Conservation (phyloP, 78 protist species). For the Fonticula alba region DNA sequence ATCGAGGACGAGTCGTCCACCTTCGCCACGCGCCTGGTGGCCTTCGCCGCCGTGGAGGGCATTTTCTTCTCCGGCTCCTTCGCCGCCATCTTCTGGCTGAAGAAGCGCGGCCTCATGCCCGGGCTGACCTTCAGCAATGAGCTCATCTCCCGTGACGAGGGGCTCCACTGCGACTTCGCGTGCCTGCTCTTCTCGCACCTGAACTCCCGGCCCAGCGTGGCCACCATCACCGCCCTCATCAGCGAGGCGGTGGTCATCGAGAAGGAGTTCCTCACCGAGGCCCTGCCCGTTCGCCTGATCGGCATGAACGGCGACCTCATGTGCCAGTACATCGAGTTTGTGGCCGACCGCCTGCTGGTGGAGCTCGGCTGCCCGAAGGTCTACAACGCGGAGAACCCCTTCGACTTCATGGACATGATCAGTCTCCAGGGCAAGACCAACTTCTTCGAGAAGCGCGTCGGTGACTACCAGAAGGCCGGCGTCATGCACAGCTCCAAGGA, state of each 20-base stretch:
- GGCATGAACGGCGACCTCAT: conserved; percentile 88
- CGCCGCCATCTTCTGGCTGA: conserved; percentile 92
- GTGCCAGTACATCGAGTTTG: conserved; percentile 87
- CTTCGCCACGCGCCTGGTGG: conserved; percentile 85
- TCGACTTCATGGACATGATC: conserved; percentile 94
- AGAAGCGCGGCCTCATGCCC: conserved; percentile 91
- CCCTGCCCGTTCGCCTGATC: conserved; percentile 85
- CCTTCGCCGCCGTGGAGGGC: conserved; percentile 96
- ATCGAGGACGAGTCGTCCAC: conserved; percentile 25
- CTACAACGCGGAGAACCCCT: conserved; percentile 75
- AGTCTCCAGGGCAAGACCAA: conserved; percentile 89
- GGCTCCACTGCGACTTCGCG: conserved; percentile 91
- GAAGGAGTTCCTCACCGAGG: conserved; percentile 67
- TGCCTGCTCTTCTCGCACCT: conserved; percentile 55
- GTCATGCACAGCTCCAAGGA: conserved; percentile 19
- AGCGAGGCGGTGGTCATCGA: conserved; percentile 81
- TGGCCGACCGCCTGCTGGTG: conserved; percentile 83
- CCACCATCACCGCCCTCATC: conserved; percentile 30
- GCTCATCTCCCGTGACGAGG: conserved; percentile 91
- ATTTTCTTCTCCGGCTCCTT: conserved; percentile 93
- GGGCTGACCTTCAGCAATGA: conserved; percentile 92
- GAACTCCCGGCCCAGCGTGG: conserved; percentile 9
- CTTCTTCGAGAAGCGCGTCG: conserved; percentile 93
- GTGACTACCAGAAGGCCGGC: conserved; percentile 80
- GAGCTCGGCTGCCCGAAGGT: conserved; percentile 61